Evolutionary conservation across 441 rosid species (phyloP).

Genomic region (Gossypium laxum): DNA sequence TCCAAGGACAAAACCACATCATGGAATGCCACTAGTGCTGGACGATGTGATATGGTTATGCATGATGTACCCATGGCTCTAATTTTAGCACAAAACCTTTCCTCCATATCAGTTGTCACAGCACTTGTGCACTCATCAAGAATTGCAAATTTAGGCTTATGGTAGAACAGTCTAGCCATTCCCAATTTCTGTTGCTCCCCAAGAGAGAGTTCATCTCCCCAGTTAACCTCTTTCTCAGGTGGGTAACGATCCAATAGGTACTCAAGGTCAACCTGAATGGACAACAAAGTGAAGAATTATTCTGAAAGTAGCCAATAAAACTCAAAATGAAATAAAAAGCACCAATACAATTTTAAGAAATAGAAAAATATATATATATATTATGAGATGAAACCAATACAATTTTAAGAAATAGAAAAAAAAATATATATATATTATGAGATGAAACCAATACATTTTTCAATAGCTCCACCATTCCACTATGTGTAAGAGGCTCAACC

Average conservation of each 20-base stretch:
- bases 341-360: not conserved
- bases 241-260: conserved; percentile 91
- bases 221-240: conserved; percentile 74
- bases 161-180: conserved; percentile 96
- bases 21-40: conserved; percentile 95
- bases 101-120: conserved; percentile 99
- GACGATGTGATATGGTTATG: conserved; percentile 98
- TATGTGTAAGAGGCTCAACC: conserved; percentile 50
- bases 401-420: conserved; percentile 34
- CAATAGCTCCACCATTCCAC: conserved; percentile 85
- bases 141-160: conserved; percentile 98
- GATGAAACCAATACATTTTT: conserved; percentile 55
- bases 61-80: conserved; percentile 99
- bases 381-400: conserved; percentile 33
- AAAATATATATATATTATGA: not conserved
- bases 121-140: conserved; percentile 99
- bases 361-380: not conserved
- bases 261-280: conserved; percentile 78
- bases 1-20: conserved; percentile 90
- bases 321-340: conserved; percentile 2
- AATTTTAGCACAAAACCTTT: conserved; percentile 89
- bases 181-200: conserved; percentile 99
- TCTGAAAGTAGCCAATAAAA: conserved; percentile 11
- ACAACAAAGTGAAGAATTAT: conserved; percentile 10
- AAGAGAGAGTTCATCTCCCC: conserved; percentile 96